phyloP scores from a whole-genome alignment of 352 stramenopile species.

The Globisporangium camurandrum region DNA sequence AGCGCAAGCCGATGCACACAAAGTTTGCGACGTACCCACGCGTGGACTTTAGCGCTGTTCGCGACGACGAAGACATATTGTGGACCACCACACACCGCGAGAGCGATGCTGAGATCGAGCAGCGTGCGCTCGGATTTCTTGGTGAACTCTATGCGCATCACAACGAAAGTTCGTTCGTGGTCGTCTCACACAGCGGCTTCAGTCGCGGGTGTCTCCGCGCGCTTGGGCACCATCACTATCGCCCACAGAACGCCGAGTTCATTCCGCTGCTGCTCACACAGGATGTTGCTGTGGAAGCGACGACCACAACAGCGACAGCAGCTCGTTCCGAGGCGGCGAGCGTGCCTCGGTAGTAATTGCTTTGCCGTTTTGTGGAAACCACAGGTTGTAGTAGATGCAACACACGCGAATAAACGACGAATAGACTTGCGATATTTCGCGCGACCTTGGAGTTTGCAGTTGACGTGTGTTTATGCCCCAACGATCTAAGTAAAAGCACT shows the following conservation, averaged over 20 bases:
- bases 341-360: not conserved
- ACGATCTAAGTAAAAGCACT: too few species aligned
- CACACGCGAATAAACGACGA: too few species aligned
- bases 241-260: conserved; percentile 57
- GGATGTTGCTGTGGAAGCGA: not conserved
- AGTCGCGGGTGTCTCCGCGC: conserved; percentile 48
- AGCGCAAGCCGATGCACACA: conserved; percentile 28
- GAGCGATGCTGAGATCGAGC: conserved; percentile 49
- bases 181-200: conserved; percentile 67
- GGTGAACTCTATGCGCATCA: conserved; percentile 30
- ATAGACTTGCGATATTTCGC: not conserved
- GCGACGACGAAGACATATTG: conserved; percentile 42
- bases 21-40: conserved; percentile 35
- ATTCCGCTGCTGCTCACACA: conserved; percentile 47
- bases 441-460: too few species aligned
- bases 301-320: not conserved
- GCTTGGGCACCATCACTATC: conserved; percentile 58
- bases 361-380: too few species aligned
- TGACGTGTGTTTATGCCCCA: too few species aligned
- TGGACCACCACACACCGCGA: conserved; percentile 51
- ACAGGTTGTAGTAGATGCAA: too few species aligned
- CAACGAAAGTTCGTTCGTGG: conserved; percentile 28
- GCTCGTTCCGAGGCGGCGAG: not conserved
- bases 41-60: conserved; percentile 41
- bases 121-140: conserved; percentile 39